phyloP scores from a whole-genome alignment of 257 asterid genomes.

The Nyctanthes arbortristis region DNA sequence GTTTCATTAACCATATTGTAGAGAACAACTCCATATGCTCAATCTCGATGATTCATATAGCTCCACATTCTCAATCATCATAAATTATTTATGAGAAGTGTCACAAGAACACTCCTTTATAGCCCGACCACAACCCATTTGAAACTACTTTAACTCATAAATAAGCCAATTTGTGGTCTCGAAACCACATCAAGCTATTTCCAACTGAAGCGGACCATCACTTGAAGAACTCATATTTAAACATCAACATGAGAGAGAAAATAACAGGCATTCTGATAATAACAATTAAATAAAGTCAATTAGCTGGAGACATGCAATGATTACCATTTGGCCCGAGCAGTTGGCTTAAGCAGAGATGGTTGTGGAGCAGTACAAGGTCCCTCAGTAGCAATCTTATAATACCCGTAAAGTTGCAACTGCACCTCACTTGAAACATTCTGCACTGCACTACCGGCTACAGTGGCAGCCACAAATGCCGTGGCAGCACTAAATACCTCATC shows the following conservation, averaged over 20 bases:
- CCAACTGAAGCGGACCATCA: background rate
- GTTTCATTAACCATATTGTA: background rate
- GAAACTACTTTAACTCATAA: background rate
- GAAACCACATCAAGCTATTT: conserved; percentile 5
- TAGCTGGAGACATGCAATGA: background rate
- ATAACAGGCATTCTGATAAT: background rate
- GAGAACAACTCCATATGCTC: background rate
- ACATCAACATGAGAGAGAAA: background rate
- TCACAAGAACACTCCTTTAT: background rate
- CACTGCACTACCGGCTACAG: conserved; percentile 72
- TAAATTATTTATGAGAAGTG: background rate
- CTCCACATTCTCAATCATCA: background rate
- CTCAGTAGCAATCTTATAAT: conserved; percentile 96
- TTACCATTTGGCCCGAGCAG: conserved; percentile 98
- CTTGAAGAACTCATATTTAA: background rate
- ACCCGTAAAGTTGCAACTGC: conserved; percentile 88
- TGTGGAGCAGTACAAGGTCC: conserved; percentile 84
- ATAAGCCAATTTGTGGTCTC: conserved; percentile 1
- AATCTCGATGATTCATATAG: too few relatives aligned
- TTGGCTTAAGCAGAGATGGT: conserved; percentile 89
- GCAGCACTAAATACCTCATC: conserved; percentile 97
- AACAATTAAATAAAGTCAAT: background rate
- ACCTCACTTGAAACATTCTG: conserved; percentile 73
- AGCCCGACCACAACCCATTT: background rate
- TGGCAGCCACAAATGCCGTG: conserved; percentile 91